Percentiles rank a stretch among this genome's conserved stretches.
phyloP scores from a whole-genome alignment of 768 basidiomycete genomes.

The Rhodotorula paludigena region DNA sequence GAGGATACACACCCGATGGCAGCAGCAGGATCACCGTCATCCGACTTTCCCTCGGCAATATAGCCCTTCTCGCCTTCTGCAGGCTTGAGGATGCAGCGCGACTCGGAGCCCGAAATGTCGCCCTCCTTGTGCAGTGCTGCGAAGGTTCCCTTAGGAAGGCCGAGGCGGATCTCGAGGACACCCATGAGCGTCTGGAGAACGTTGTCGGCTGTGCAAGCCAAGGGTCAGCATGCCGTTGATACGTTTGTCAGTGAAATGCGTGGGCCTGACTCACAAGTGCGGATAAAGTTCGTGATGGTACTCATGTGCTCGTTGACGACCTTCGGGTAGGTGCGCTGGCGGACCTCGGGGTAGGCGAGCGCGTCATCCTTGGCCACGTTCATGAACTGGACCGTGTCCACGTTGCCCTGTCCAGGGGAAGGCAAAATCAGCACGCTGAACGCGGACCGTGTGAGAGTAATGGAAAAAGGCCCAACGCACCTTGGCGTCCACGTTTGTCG shows the following conservation, averaged over 20 bases:
- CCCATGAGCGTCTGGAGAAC: slow-evolving; percentile 55
- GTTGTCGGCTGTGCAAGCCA: slow-evolving; percentile 47
- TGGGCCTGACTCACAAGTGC: slow-evolving; percentile 44
- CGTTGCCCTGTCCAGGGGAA: slow-evolving; percentile 48
- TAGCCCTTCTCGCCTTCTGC: slow-evolving; percentile 24
- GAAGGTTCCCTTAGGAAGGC: slow-evolving; percentile 55
- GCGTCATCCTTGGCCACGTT: slow-evolving; percentile 63
- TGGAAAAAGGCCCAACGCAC: slow-evolving; percentile 33
- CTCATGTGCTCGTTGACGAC: slow-evolving; percentile 56
- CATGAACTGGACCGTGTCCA: slow-evolving; percentile 61
- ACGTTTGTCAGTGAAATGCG: not conserved
- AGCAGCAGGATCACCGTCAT: slow-evolving; percentile 42
- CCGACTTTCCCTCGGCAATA: slow-evolving; percentile 35
- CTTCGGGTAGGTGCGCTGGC: slow-evolving; percentile 58
- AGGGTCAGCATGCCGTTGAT: too few species aligned
- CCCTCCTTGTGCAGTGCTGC: slow-evolving; percentile 52
- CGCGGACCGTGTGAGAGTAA: not conserved
- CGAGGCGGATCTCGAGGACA: slow-evolving; percentile 59
- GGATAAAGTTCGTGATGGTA: slow-evolving; percentile 57
- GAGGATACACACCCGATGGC: slow-evolving; percentile 20
- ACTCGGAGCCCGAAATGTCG: slow-evolving; percentile 56
- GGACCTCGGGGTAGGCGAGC: slow-evolving; percentile 56
- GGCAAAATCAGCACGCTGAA: not conserved
- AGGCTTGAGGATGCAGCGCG: slow-evolving; percentile 56
- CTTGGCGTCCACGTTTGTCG: slow-evolving; percentile 43